Evolutionary conservation across 768 basidiomycete species (phyloP).

Genomic region (Macrolepiota fuliginosa): DNA sequence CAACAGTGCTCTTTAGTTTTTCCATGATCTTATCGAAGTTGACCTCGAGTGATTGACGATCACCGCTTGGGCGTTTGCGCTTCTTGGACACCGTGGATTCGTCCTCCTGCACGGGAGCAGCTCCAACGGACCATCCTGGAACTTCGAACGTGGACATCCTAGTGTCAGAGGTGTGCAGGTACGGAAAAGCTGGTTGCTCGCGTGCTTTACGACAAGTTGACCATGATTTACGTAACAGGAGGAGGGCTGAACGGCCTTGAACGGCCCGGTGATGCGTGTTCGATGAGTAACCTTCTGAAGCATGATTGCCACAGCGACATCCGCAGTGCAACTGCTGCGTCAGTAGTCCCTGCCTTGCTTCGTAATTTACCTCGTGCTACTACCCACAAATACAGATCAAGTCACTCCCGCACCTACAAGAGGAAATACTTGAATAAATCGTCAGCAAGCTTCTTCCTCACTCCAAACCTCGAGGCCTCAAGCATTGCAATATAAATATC

Average conservation of each 20-base stretch:
- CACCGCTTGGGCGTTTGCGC: slow-evolving; percentile 44
- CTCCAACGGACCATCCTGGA: slow-evolving; percentile 63
- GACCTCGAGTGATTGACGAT: slow-evolving; percentile 38
- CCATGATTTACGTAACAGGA: slow-evolving; percentile 1
- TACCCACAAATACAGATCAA: not conserved
- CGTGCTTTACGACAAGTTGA: not conserved
- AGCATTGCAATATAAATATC: not conserved
- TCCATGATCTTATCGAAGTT: slow-evolving; percentile 64
- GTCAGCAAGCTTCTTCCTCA: not conserved
- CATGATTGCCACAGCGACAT: not conserved
- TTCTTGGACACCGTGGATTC: slow-evolving; percentile 42
- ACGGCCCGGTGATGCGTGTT: too few species aligned
- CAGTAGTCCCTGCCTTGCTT: not conserved
- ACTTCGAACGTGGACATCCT: slow-evolving; percentile 45
- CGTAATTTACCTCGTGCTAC: not conserved
- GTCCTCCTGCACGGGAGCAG: slow-evolving; percentile 36
- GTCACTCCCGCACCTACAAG: not conserved
- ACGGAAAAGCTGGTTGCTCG: not conserved
- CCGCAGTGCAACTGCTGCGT: not conserved
- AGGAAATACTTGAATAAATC: not conserved
- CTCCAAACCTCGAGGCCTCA: not conserved
- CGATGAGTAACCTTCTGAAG: not conserved
- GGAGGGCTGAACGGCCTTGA: too few species aligned
- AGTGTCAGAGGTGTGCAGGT: not conserved
- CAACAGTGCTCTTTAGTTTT: slow-evolving; percentile 30